phyloP scores from a whole-genome alignment of 2,329 filamentous ascomycete genomes.

The Neofusicoccum ribis region DNA sequence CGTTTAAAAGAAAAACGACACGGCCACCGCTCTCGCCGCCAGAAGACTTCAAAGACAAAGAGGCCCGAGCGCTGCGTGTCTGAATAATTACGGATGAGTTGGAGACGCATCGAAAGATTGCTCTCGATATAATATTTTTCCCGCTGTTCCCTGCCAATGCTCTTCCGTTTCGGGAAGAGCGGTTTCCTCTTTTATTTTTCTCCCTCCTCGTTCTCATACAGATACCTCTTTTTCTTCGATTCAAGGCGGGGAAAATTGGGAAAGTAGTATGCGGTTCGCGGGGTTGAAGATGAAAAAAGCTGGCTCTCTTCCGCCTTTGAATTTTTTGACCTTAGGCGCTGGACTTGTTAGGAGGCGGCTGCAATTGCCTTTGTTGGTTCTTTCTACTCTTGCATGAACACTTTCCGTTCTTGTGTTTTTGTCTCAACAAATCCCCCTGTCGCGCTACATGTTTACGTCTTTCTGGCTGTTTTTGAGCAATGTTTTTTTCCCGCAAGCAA shows the following conservation, averaged over 20 bases:
- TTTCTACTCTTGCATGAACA: not conserved
- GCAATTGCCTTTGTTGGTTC: not conserved
- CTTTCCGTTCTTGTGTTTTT: not conserved
- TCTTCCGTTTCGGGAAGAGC: slow-evolving; percentile 14
- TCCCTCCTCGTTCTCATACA: not conserved
- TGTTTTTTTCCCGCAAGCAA: not conserved
- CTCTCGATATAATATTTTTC: slow-evolving; percentile 1
- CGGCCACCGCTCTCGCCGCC: not conserved
- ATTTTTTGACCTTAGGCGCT: not conserved
- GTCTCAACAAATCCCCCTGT: slow-evolving; percentile 4
- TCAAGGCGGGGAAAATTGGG: not conserved
- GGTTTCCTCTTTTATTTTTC: not conserved
- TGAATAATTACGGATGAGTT: slow-evolving; percentile 10
- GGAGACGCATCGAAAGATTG: not conserved
- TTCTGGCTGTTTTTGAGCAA: not conserved
- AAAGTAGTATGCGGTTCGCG: not conserved
- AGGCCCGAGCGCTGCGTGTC: not conserved
- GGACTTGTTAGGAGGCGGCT: too few species aligned
- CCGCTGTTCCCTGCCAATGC: not conserved
- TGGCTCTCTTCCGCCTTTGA: not conserved
- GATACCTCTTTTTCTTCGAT: slow-evolving; percentile 4
- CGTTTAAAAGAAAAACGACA: not conserved
- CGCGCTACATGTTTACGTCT: not conserved
- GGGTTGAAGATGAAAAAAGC: not conserved
- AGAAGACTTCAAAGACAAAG: slow-evolving; percentile 4